These are phyloP conservation scores for Sarocladiaceae sp. DNA, from an alignment of 2,329 filamentous ascomycete species.

Conservation along the genomic window DNA sequence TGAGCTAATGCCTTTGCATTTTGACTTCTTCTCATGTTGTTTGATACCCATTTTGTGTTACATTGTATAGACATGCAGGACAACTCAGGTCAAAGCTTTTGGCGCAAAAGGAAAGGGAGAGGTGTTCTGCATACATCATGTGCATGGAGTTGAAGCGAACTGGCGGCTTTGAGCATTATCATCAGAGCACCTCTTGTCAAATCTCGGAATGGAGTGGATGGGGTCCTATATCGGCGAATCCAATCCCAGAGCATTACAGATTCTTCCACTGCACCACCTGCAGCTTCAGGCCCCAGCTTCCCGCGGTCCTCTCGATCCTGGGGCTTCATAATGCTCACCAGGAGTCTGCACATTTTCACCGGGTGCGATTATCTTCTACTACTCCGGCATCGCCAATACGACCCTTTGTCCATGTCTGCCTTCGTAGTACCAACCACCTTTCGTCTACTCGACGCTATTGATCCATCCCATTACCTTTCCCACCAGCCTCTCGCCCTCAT, in stretches of 20 bases:
- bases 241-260: too few species aligned
- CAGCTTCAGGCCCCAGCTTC: too few species aligned
- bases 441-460: background rate
- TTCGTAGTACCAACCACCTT: background rate
- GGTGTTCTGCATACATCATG: background rate
- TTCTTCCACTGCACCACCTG: too few species aligned
- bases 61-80: slow-evolving; percentile 3
- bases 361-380: too few species aligned
- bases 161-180: background rate
- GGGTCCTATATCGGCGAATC: too few species aligned
- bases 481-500: slow-evolving; percentile 18
- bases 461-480: slow-evolving; percentile 3
- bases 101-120: background rate
- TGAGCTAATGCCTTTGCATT: slow-evolving; percentile 9
- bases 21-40: slow-evolving; percentile 20
- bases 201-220: too few species aligned
- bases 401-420: too few species aligned
- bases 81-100: background rate
- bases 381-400: too few species aligned
- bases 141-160: slow-evolving; percentile 2
- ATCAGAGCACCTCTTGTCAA: too few species aligned
- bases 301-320: too few species aligned
- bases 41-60: slow-evolving; percentile 19
- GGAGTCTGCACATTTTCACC: too few species aligned
- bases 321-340: too few species aligned